Percentiles rank a stretch among this genome's conserved stretches.
phyloP scores from a whole-genome alignment of 73 alveolate genomes.

The Paramecium tetraurelia region DNA sequence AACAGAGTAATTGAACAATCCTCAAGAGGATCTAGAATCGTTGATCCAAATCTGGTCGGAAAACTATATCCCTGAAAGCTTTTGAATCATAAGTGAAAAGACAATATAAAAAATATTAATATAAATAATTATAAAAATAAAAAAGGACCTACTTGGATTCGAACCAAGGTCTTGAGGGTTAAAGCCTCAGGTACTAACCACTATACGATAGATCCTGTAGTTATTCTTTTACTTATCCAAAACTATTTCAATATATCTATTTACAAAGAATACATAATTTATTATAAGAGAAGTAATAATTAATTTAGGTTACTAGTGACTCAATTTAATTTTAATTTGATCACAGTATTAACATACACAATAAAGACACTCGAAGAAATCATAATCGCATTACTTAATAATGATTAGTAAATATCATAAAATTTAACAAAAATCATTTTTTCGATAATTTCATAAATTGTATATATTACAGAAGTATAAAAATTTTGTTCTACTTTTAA shows the following conservation, averaged over 20 bases:
- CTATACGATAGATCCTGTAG: not conserved
- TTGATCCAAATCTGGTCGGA: not conserved
- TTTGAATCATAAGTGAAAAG: not conserved
- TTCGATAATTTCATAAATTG: no score
- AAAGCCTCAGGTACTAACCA: slow-evolving; percentile 57
- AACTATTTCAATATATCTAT: not conserved
- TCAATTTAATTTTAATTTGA: no score
- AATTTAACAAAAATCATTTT: no score
- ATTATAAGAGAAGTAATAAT: not conserved
- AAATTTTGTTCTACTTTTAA: no score
- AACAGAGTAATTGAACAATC: slow-evolving; percentile 1
- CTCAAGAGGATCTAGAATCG: not conserved
- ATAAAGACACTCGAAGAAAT: no score
- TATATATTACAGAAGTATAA: no score
- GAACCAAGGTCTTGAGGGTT: slow-evolving; percentile 57
- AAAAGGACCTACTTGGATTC: slow-evolving; percentile 53
- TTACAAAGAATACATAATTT: not conserved
- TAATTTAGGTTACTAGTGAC: not conserved
- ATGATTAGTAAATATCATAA: no score
- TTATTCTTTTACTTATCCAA: not conserved
- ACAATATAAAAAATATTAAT: not conserved
- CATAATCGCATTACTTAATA: no score
- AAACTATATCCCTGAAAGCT: not conserved
- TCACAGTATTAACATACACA: no score
- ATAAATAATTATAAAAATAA: not conserved